Base-by-base conservation (phyloP, 192 early-diverging fungal genomes). In the Backusella sp. region DNA sequence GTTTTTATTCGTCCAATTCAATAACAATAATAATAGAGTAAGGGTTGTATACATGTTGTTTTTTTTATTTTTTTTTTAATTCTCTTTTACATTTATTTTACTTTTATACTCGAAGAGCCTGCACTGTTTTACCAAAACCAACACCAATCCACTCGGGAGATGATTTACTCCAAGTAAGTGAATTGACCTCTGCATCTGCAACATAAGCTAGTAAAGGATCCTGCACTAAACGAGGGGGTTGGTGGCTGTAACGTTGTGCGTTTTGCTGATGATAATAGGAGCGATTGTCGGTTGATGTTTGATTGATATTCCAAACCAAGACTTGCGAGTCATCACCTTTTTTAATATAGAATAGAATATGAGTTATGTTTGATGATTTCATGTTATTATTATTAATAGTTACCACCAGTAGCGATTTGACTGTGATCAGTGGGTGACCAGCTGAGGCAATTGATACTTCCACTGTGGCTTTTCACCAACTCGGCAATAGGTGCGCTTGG, bases 81-180 rank as follows among this genome's bases (percentile, higher is more conserved):
- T 26, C 17, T 15, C 19, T 14, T 41, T 37, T 44, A 56, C 32
- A 32, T 32, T 32, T 23, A 30, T 6, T 37, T 62, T 39, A 39
- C 28, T 6, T 44, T 53, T 88, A 97, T 42, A 97, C 85, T 46
- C 93, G 84, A 68, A 99, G 82, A 1, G 95, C 93, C 79, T 97
- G 94, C 28, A 99, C 90, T 6, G 90, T 92, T 62, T 87, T 86
- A 34, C 95, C 96, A 86, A 90, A 94, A 1, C 91, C 93, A 76
- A 99, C 90, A 21, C 90, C 96, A 36, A 99, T 86, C 96, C 96
- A 99, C 19, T 96, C 94, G 30, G 95, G 88, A 39, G 86, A 82
- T 15, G 83, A 84, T 21, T 90, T 80, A 42, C 92, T 92, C 97
- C 97, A 99, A 12, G 90, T 83, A 35, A 99, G 76, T 78, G 93